Base-by-base conservation (phyloP, 139 green algal genomes). In the Deuterostichococcus epilithicus region DNA sequence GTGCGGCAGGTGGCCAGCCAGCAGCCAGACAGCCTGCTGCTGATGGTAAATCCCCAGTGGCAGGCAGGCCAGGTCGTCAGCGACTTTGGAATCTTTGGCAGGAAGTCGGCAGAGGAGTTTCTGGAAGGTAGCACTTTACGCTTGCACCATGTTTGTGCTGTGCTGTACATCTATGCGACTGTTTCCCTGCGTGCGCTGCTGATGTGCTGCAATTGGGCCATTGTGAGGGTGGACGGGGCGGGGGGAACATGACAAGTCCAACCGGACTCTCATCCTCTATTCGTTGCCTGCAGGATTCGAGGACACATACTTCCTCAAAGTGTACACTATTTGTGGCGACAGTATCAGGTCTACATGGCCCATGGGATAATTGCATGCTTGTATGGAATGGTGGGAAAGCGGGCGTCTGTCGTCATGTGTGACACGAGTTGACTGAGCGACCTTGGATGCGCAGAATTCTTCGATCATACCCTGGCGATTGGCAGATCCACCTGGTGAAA, bases 41-140 rank as follows among this genome's bases (percentile, higher is more conserved):
- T 97, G 34, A 86, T 97, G 66, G 74, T 96, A 42, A 97, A 97
- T 80, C 89, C 91, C 5, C 91, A 95, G 74, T 95, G 88, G 89
- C 81, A 82, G 60, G 72, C 73, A 15, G 84, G 82, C 44, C 78
- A 84, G 36, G 42, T 88, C 22, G 65, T 93, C 38, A 83, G 65
- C 35, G 82, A 91, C 70, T 88, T 92, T 76, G 86, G 84, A 15
- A 44, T 90, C 30, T 71, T 87, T 37, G 68, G 73, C 25, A 77
- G 75, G 78, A 59, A 80, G 36, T 42, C 68, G 35, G 72, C 69
- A 58, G 60, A 70, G 70, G 47, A 52, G 47, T 59, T 26, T 10
- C 20, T 45, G 32, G 34, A 5, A 68, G 4, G 25, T 10, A 18
- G n/a, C 23, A 23, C 38, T 35, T 15, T 23, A 77, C 6, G 47